A percentile compares a stretch with the other conserved stretches of the same genome.
Conservation (phyloP, 1,284 basidiomycete genomes). For the Porogramme epimiltina region DNA sequence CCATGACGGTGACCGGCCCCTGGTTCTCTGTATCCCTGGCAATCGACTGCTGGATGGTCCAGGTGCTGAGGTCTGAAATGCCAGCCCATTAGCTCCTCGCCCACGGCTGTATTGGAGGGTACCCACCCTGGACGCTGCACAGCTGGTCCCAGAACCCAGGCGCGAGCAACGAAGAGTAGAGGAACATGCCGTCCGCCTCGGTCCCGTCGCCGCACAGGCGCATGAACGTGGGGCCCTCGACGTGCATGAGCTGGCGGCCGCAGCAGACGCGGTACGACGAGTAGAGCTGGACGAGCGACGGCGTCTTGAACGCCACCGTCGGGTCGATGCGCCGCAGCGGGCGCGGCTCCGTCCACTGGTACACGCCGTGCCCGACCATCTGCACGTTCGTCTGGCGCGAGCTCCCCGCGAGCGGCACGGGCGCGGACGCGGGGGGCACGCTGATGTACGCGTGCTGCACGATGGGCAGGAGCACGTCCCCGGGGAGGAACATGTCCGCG, state of each 20-base stretch:
- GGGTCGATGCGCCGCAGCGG: slow-evolving; percentile 60
- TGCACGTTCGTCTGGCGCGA: slow-evolving; percentile 12
- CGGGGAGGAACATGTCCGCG: slow-evolving; percentile 7
- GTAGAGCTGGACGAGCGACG: slow-evolving; percentile 43
- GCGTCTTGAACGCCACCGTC: slow-evolving; percentile 59
- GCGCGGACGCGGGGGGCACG: slow-evolving; percentile 39
- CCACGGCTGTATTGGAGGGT: too few relatives aligned
- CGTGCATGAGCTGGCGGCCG: slow-evolving; percentile 42
- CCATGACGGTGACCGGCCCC: slow-evolving; percentile 12
- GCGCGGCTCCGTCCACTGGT: slow-evolving; percentile 46
- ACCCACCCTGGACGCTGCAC: slow-evolving; percentile 51
- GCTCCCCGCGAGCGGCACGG: not conserved
- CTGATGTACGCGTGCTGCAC: slow-evolving; percentile 52
- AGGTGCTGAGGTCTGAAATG: not conserved
- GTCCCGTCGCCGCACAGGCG: slow-evolving; percentile 26
- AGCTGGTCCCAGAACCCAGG: slow-evolving; percentile 63
- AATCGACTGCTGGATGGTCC: slow-evolving; percentile 43
- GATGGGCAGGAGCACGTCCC: slow-evolving; percentile 8
- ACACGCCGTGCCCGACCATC: slow-evolving; percentile 15
- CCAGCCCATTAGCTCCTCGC: too few relatives aligned
- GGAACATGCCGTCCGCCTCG: slow-evolving; percentile 31
- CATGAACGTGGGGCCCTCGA: slow-evolving; percentile 48
- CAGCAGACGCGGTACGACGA: slow-evolving; percentile 56
- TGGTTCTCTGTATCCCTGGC: slow-evolving; percentile 47
- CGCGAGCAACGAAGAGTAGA: slow-evolving; percentile 60